Percentiles rank a stretch among this genome's conserved stretches.
These are phyloP conservation scores for Chytriomyces sp. DNA, from an alignment of 192 early-diverging fungal species.

Conservation along the genomic window DNA sequence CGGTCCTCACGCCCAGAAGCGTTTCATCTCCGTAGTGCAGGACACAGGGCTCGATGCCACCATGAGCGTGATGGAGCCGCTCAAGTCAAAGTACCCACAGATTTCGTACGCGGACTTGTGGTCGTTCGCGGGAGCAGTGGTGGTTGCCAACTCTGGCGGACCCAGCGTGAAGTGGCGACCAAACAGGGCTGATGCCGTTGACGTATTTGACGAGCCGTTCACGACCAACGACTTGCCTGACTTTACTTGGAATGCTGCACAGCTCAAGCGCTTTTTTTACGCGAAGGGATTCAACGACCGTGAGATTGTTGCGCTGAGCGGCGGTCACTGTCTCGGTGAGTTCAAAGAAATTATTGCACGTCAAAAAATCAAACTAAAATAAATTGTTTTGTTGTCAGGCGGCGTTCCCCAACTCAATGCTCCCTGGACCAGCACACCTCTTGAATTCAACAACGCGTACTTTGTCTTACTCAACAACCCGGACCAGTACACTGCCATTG, in stretches of 20 bases:
- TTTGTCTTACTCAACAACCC: slow-evolving; percentile 37
- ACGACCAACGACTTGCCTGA: slow-evolving; percentile 22
- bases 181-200: slow-evolving; percentile 21
- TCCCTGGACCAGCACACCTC: slow-evolving; percentile 46
- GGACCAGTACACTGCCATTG: slow-evolving; percentile 9
- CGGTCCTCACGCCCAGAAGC: slow-evolving; percentile 73
- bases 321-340: slow-evolving; percentile 66
- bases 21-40: slow-evolving; percentile 37
- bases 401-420: slow-evolving; percentile 65
- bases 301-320: slow-evolving; percentile 72
- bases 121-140: slow-evolving; percentile 72
- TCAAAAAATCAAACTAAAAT: too few relatives aligned
- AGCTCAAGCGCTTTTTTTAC: slow-evolving; percentile 59
- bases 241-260: slow-evolving; percentile 31
- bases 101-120: slow-evolving; percentile 77
- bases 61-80: slow-evolving; percentile 64
- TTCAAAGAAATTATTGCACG: too few relatives aligned
- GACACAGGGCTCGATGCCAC: slow-evolving; percentile 61
- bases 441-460: slow-evolving; percentile 50
- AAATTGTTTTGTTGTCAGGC: slow-evolving; percentile 37
- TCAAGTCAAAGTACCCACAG: slow-evolving; percentile 55
- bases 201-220: too few relatives aligned
- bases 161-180: slow-evolving; percentile 67
- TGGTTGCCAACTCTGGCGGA: slow-evolving; percentile 71
- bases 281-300: slow-evolving; percentile 66